phyloP scores from a whole-genome alignment of 2,329 filamentous ascomycete genomes.

The Beauveria bassiana region DNA sequence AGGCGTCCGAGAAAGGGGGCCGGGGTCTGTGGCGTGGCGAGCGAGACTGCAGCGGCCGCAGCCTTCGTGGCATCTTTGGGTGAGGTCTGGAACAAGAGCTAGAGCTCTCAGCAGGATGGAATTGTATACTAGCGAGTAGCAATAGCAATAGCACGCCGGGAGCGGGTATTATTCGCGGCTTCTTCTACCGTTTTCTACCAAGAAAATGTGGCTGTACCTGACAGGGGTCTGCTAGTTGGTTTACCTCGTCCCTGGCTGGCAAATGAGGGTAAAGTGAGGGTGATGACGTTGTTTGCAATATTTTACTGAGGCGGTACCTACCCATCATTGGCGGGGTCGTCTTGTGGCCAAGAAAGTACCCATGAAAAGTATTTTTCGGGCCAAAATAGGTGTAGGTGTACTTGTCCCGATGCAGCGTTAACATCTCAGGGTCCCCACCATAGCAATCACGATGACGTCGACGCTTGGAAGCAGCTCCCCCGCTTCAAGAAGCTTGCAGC shows the following conservation, averaged over 20 bases:
- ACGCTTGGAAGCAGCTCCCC: constrained; percentile 9
- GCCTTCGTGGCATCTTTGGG: constrained; percentile 11
- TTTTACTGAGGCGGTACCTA: not conserved
- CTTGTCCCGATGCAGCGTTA: not conserved
- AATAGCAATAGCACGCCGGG: constrained; percentile 4
- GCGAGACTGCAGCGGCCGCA: constrained; percentile 9
- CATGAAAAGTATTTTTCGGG: not conserved
- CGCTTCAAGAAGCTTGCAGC: constrained; percentile 6
- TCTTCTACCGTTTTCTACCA: constrained; percentile 5
- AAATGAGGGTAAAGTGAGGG: not conserved
- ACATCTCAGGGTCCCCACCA: constrained; percentile 9
- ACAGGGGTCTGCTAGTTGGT: not conserved
- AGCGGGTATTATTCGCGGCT: not conserved
- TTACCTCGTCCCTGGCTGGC: not conserved
- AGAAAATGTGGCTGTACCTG: constrained; percentile 6
- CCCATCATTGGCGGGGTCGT: constrained; percentile 4
- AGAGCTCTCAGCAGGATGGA: not conserved
- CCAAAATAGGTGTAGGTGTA: not conserved
- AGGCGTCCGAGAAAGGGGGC: not conserved
- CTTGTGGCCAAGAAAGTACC: not conserved
- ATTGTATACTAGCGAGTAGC: constrained; percentile 6
- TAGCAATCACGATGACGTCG: constrained; percentile 11
- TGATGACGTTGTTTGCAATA: constrained; percentile 8
- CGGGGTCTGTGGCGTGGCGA: constrained; percentile 7
- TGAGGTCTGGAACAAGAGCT: not conserved